Conservation (phyloP, 768 basidiomycete species). For the Collybia nuda region DNA sequence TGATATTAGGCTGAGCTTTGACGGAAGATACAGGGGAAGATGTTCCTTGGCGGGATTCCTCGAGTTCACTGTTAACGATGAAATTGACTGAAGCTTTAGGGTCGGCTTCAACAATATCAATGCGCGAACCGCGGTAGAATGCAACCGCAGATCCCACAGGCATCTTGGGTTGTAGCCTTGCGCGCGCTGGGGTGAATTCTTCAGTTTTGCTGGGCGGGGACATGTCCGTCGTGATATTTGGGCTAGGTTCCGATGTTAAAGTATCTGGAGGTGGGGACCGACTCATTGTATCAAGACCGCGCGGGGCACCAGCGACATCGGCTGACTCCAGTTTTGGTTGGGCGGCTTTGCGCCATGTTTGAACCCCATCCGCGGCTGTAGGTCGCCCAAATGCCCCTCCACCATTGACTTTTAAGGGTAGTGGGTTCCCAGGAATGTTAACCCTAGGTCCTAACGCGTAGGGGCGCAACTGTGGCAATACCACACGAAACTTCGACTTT, state of each 20-base stretch:
- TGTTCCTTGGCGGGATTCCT: conserved; percentile 31
- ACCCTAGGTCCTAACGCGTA: conserved; percentile 22
- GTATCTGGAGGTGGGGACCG: conserved; percentile 66
- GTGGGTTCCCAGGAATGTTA: conserved; percentile 23
- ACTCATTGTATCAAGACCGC: conserved; percentile 53
- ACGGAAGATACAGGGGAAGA: conserved; percentile 17
- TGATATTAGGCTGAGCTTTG: conserved; percentile 21
- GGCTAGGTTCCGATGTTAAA: conserved; percentile 24
- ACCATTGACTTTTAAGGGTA: conserved; percentile 21
- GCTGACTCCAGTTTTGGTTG: conserved; percentile 16
- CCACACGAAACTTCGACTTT: conserved; percentile 39
- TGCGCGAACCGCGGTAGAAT: conserved; percentile 66
- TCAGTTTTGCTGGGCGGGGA: conserved; percentile 27
- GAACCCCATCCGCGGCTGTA: conserved; percentile 36
- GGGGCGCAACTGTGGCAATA: conserved; percentile 34
- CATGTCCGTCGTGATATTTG: conserved; percentile 23
- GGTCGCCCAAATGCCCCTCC: conserved; percentile 42
- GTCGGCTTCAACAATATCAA: conserved; percentile 48
- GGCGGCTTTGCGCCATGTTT: conserved; percentile 44
- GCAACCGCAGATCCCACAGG: conserved; percentile 71
- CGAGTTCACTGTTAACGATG: conserved; percentile 78
- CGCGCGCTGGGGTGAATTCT: conserved; percentile 29
- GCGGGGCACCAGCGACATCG: conserved; percentile 15
- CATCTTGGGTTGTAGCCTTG: conserved; percentile 66
- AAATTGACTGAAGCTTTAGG: conserved; percentile 61